Evolutionary conservation across 2,329 filamentous ascomycete genomes (phyloP).

Genomic region (Ceratocystis variospora): DNA sequence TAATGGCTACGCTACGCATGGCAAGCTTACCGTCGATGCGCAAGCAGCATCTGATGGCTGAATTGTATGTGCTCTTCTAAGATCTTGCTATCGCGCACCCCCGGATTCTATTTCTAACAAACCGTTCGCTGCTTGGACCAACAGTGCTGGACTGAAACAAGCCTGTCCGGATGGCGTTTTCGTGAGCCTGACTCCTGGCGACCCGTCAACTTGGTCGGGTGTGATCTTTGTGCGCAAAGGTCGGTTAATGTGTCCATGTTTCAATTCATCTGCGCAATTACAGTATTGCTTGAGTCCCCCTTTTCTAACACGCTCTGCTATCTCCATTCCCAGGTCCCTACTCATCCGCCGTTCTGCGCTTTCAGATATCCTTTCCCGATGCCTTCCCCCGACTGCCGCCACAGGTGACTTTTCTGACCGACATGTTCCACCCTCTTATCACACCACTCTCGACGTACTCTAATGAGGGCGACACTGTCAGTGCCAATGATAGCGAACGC

Average conservation of each 20-base stretch:
- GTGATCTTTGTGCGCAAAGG: constrained; percentile 83
- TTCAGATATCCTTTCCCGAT: constrained; percentile 76
- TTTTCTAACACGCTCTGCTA: background rate
- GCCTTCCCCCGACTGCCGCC: constrained; percentile 69
- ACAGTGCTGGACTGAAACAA: constrained; percentile 65
- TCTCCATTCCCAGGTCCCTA: constrained; percentile 56
- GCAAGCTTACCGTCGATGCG: constrained; percentile 43
- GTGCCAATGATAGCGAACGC: constrained; percentile 68
- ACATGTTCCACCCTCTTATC: constrained; percentile 89
- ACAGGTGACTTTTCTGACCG: constrained; percentile 73
- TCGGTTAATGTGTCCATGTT: constrained; percentile 28
- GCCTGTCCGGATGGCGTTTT: constrained; percentile 78
- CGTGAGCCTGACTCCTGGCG: constrained; percentile 66
- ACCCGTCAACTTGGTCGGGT: constrained; percentile 75
- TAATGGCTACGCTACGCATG: constrained; percentile 35
- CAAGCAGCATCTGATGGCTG: constrained; percentile 62
- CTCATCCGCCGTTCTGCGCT: constrained; percentile 70
- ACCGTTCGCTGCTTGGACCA: too few species aligned
- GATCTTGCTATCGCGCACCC: background rate
- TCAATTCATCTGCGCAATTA: background rate
- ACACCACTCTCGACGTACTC: constrained; percentile 89
- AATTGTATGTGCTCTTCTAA: constrained; percentile 46
- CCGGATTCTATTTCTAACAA: background rate
- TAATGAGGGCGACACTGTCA: constrained; percentile 58
- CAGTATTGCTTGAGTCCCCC: too few species aligned